Evolutionary conservation across 2,329 filamentous ascomycete species (phyloP).

Genomic region (Ophiognomonia clavigignenti-juglandacearum): DNA sequence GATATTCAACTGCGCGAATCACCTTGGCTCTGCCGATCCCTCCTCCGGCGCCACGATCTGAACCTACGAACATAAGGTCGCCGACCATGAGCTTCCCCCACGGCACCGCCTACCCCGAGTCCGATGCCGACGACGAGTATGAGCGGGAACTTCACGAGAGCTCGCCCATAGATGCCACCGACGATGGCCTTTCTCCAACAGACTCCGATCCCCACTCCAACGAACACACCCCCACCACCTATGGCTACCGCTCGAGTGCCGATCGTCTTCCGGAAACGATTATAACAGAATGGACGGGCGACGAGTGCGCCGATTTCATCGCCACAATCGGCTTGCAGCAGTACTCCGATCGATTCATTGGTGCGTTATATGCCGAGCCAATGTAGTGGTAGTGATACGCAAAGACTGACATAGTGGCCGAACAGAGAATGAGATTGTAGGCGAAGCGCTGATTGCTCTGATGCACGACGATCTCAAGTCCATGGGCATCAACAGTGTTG

Average conservation of each 20-base stretch:
- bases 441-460: slow-evolving; percentile 82
- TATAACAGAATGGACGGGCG: slow-evolving; percentile 75
- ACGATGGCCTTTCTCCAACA: slow-evolving; percentile 65
- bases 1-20: not conserved
- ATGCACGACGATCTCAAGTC: slow-evolving; percentile 92
- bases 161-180: slow-evolving; percentile 59
- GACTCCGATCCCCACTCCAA: slow-evolving; percentile 66
- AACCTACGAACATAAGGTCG: not conserved
- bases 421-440: slow-evolving; percentile 87
- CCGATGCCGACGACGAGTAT: slow-evolving; percentile 79
- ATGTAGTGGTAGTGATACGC: not conserved
- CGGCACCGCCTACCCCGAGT: slow-evolving; percentile 70
- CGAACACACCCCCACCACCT: slow-evolving; percentile 77
- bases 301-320: slow-evolving; percentile 89
- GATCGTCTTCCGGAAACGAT: slow-evolving; percentile 68
- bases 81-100: slow-evolving; percentile 55
- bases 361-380: slow-evolving; percentile 46
- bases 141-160: slow-evolving; percentile 66
- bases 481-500: slow-evolving; percentile 88
- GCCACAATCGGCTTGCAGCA: slow-evolving; percentile 73
- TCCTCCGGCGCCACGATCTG: not conserved
- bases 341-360: slow-evolving; percentile 78
- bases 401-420: slow-evolving; percentile 20
- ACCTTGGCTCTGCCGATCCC: slow-evolving; percentile 7
- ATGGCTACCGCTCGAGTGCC: slow-evolving; percentile 60